Percentiles rank a stretch among this genome's conserved stretches.
Conservation (phyloP, 2,329 filamentous ascomycete genomes). For the Colletotrichum trifolii region DNA sequence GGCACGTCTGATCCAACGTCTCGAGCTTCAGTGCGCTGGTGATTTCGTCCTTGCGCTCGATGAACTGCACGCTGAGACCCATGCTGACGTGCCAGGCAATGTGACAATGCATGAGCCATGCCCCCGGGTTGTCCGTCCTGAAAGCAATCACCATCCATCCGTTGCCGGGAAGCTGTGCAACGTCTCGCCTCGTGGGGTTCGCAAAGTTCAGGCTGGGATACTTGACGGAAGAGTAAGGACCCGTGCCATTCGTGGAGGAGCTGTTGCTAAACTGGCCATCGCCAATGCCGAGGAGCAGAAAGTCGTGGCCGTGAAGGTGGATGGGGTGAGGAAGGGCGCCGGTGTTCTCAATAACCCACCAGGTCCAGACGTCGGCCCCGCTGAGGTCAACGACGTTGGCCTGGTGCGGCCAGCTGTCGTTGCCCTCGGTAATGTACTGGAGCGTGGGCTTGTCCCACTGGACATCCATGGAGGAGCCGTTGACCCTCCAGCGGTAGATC, state of each 20-base stretch:
- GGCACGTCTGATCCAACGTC: constrained; percentile 35
- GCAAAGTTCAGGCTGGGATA: constrained; percentile 45
- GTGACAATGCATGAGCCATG: constrained; percentile 60
- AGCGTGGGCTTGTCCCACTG: constrained; percentile 54
- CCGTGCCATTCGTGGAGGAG: constrained; percentile 16
- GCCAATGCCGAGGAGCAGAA: constrained; percentile 44
- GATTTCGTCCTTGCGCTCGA: constrained; percentile 49
- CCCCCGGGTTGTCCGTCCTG: constrained; percentile 60
- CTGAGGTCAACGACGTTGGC: constrained; percentile 39
- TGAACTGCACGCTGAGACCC: constrained; percentile 63
- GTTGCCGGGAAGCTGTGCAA: constrained; percentile 52
- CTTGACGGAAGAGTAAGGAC: constrained; percentile 31
- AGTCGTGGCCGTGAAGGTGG: constrained; percentile 60
- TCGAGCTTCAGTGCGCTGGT: constrained; percentile 27
- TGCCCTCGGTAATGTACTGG: constrained; percentile 40
- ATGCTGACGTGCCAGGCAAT: constrained; percentile 61
- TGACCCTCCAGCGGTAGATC: constrained; percentile 46
- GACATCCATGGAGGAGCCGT: constrained; percentile 46
- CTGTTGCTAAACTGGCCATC: constrained; percentile 36
- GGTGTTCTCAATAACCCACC: constrained; percentile 46
- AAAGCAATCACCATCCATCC: constrained; percentile 62
- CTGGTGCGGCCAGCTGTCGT: constrained; percentile 35
- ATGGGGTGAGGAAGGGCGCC: constrained; percentile 53
- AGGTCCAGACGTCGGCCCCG: constrained; percentile 43
- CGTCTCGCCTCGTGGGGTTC: constrained; percentile 60